These are phyloP conservation scores for Ophiostoma sp. DNA, from an alignment of 2,329 filamentous ascomycete genomes.

Conservation along the genomic window DNA sequence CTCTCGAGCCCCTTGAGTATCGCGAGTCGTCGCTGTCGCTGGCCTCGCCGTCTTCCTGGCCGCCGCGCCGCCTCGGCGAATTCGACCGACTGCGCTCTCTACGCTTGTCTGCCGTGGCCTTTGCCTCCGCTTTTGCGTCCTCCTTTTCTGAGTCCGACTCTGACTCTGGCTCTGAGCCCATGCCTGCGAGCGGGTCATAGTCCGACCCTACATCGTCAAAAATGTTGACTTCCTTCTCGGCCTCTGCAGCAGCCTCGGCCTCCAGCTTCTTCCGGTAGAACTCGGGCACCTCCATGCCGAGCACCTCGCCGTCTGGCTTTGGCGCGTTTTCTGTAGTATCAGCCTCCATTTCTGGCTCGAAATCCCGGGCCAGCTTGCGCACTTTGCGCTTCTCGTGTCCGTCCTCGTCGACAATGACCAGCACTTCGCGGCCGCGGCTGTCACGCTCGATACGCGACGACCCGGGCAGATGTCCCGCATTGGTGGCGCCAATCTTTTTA, in stretches of 20 bases:
- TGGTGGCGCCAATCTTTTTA: constrained; percentile 57
- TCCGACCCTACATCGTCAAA: constrained; percentile 62
- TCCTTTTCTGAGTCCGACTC: constrained; percentile 30
- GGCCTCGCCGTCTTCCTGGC: constrained; percentile 23
- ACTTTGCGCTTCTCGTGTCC: constrained; percentile 62
- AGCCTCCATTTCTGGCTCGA: constrained; percentile 34
- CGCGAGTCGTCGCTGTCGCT: constrained; percentile 20
- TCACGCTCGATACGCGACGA: constrained; percentile 55
- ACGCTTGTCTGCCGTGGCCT: constrained; percentile 3
- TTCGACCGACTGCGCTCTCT: constrained; percentile 24
- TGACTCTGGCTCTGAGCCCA: constrained; percentile 43
- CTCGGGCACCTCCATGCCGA: constrained; percentile 63
- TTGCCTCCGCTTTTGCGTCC: constrained; percentile 24
- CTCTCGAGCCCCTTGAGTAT: not conserved
- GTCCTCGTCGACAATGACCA: constrained; percentile 62
- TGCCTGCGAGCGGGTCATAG: constrained; percentile 60
- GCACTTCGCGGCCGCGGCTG: constrained; percentile 55
- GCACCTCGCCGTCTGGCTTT: constrained; percentile 48
- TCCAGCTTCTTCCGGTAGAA: constrained; percentile 48
- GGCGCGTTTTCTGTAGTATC: constrained; percentile 30
- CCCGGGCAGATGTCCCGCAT: not conserved
- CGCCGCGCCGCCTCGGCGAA: constrained; percentile 2
- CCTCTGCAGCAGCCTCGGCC: constrained; percentile 40
- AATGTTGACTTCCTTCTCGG: constrained; percentile 56
- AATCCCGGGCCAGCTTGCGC: constrained; percentile 40